phyloP scores from a whole-genome alignment of 2,329 filamentous ascomycete species.

The Chaetomiaceae sp. region DNA sequence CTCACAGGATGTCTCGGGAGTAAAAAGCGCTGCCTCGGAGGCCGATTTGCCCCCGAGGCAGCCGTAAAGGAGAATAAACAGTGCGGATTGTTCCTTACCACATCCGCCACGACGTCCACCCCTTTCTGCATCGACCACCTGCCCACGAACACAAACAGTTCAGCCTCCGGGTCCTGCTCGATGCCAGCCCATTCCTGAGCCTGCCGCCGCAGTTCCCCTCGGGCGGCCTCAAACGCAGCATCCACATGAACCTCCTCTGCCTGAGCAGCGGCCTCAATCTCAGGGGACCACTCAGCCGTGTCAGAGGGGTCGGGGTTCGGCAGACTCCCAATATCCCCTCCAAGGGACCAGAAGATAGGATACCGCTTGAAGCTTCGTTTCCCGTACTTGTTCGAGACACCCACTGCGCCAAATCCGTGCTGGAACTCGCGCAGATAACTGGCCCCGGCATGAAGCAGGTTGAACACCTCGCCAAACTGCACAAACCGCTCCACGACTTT shows the following conservation, averaged over 20 bases:
- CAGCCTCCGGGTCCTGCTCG: conserved; percentile 54
- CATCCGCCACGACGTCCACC: conserved; percentile 62
- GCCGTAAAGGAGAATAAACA: no score
- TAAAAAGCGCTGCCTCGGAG: no score
- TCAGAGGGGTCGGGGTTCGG: conserved; percentile 63
- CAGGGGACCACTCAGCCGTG: conserved; percentile 53
- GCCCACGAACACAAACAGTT: conserved; percentile 64
- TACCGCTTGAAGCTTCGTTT: conserved; percentile 62
- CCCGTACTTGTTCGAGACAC: conserved; percentile 64
- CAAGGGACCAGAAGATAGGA: conserved; percentile 64
- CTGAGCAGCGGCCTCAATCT: conserved; percentile 40
- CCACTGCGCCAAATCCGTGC: conserved; percentile 63
- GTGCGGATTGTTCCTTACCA: no score
- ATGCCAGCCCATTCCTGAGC: conserved; percentile 65
- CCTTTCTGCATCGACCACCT: conserved; percentile 67
- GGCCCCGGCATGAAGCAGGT: conserved; percentile 61
- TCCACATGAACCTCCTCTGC: conserved; percentile 48
- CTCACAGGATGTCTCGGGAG: no score
- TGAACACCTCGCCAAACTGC: conserved; percentile 65
- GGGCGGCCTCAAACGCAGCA: conserved; percentile 46
- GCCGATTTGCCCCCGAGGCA: no score
- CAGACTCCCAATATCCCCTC: conserved; percentile 55
- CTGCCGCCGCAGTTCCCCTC: conserved; percentile 51
- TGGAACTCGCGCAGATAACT: conserved; percentile 64
- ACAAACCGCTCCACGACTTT: conserved; percentile 57